These are phyloP conservation scores for Globisporangium radiosum DNA, from an alignment of 352 stramenopile genomes.

Conservation along the genomic window DNA sequence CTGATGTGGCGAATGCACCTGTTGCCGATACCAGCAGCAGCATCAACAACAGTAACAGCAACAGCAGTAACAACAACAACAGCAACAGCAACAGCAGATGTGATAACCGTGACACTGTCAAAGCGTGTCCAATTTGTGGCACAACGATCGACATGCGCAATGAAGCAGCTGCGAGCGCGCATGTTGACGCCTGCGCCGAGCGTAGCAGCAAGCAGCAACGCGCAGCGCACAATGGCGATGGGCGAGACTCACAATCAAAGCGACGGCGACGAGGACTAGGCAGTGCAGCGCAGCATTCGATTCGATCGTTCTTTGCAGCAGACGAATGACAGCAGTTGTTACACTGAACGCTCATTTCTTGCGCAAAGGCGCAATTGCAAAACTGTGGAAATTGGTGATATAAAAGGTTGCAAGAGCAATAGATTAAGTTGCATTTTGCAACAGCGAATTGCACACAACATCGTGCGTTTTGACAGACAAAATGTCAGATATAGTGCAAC, in stretches of 20 bases:
- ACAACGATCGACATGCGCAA: slow-evolving; percentile 13
- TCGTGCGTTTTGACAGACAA: no score
- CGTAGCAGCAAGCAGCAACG: not conserved
- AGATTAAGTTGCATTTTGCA: no score
- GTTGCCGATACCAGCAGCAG: not conserved
- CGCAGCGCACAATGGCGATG: no score
- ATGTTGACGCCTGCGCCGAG: slow-evolving; percentile 19
- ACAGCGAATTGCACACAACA: not conserved
- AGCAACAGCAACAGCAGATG: not conserved
- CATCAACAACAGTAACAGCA: not conserved
- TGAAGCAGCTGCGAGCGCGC: slow-evolving; percentile 14
- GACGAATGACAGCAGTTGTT: not conserved
- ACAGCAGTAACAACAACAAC: not conserved
- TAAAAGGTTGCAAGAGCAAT: no score
- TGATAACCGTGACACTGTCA: not conserved
- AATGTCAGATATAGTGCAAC: not conserved
- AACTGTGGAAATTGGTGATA: no score
- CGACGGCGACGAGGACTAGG: not conserved
- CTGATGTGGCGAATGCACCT: no score
- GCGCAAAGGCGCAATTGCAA: no score
- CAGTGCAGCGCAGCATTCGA: slow-evolving; percentile 9
- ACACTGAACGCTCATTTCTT: not conserved
- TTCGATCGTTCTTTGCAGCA: slow-evolving; percentile 14
- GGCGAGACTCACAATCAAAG: not conserved
- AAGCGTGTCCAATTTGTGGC: slow-evolving; percentile 19